Percentiles rank a stretch among this genome's conserved stretches.
These are phyloP conservation scores for Colletotrichum tabaci DNA, from an alignment of 2,329 filamentous ascomycete genomes.

Conservation along the genomic window DNA sequence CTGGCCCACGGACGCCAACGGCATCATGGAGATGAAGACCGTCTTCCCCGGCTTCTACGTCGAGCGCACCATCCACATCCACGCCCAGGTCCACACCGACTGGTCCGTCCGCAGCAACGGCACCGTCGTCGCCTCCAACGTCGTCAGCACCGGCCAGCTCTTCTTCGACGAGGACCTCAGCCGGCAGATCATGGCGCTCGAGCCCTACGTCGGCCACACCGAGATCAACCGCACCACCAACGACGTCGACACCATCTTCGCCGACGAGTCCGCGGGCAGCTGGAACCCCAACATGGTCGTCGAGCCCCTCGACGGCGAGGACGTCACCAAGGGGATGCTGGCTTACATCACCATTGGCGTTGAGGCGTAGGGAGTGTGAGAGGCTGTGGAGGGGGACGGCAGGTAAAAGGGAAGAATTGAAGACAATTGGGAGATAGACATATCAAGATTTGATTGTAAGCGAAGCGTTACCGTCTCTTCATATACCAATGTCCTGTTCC, in stretches of 20 bases:
- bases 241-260: slow-evolving; percentile 32
- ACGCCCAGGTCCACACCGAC: slow-evolving; percentile 58
- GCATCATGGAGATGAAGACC: slow-evolving; percentile 56
- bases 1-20: slow-evolving; percentile 44
- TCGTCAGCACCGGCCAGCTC: slow-evolving; percentile 49
- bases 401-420: no score
- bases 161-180: slow-evolving; percentile 36
- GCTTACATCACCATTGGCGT: slow-evolving; percentile 34
- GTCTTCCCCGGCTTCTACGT: slow-evolving; percentile 63
- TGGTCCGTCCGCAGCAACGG: slow-evolving; percentile 46
- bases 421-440: no score
- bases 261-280: slow-evolving; percentile 12
- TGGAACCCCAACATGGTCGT: slow-evolving; percentile 37
- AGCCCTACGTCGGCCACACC: slow-evolving; percentile 64
- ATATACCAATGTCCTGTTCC: no score
- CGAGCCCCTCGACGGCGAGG: slow-evolving; percentile 30
- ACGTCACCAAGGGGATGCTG: slow-evolving; percentile 35
- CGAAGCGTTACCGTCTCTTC: no score
- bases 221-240: slow-evolving; percentile 37
- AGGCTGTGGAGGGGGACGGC: no score
- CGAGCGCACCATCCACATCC: slow-evolving; percentile 64
- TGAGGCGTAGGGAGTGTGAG: slow-evolving; percentile 10
- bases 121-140: slow-evolving; percentile 44
- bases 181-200: slow-evolving; percentile 59
- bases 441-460: no score